phyloP scores from a whole-genome alignment of 192 early-diverging fungal genomes.

The Coemansia sp. region DNA sequence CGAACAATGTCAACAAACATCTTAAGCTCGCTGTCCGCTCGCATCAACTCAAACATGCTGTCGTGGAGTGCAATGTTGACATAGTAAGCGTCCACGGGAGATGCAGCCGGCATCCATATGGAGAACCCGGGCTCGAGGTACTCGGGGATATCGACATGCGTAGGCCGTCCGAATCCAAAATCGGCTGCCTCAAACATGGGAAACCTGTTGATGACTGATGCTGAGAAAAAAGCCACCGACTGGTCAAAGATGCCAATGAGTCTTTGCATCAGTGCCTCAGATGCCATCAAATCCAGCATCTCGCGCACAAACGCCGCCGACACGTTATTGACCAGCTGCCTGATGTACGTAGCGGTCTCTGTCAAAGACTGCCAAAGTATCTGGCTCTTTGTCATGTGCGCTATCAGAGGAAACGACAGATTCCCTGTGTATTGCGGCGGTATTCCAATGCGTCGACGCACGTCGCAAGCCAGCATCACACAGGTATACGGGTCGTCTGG shows the following conservation, averaged over 20 bases:
- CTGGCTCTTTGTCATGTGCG: slow-evolving; percentile 16
- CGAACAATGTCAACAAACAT: slow-evolving; percentile 16
- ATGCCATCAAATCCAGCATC: slow-evolving; percentile 16
- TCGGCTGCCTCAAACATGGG: slow-evolving; percentile 22
- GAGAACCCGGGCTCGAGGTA: slow-evolving; percentile 40
- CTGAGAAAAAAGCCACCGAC: slow-evolving; percentile 26
- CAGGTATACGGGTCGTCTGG: slow-evolving; percentile 33
- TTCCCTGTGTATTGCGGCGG: slow-evolving; percentile 29
- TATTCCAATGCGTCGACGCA: slow-evolving; percentile 18
- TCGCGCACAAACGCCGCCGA: slow-evolving; percentile 6
- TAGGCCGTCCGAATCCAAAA: slow-evolving; percentile 26
- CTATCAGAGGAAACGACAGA: slow-evolving; percentile 29
- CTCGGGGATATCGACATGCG: slow-evolving; percentile 30
- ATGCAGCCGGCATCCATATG: slow-evolving; percentile 26
- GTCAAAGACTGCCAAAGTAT: slow-evolving; percentile 15
- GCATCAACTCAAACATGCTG: slow-evolving; percentile 13
- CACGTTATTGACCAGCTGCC: slow-evolving; percentile 8
- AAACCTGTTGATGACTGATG: slow-evolving; percentile 19
- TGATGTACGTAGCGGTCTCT: slow-evolving; percentile 30
- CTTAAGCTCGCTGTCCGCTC: slow-evolving; percentile 22
- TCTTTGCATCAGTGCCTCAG: slow-evolving; percentile 2
- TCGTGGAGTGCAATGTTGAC: slow-evolving; percentile 31
- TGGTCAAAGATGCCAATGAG: slow-evolving; percentile 24
- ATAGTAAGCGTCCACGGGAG: background rate
- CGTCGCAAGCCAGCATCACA: slow-evolving; percentile 36